Base-by-base conservation (phyloP, 768 basidiomycete species). In the Suillus hirtellus region DNA sequence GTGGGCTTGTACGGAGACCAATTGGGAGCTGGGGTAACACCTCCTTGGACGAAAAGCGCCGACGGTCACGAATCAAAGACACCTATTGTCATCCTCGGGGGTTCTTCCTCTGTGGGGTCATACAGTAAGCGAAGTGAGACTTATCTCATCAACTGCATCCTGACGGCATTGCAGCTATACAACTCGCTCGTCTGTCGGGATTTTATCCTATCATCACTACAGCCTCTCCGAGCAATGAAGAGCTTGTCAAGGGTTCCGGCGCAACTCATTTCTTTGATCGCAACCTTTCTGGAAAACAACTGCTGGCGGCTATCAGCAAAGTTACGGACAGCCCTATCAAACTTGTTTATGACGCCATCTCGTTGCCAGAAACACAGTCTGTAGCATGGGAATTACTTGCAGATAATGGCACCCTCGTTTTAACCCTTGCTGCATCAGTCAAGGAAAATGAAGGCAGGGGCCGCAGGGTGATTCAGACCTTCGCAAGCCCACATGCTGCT, bases 71-170 rank as follows among this genome's bases (percentile, higher is more conserved):
- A 83, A 65, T 70, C 71, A 35, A 80, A 76, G 46, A 74, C 74
- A 11, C 78, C 83, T 0, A 77, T 84, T n/a, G 65, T 86, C 54
- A 75, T 85, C 63, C 65, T 82, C 35, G 84, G 83, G 11, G 84
- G 84, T 5, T 71, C 81, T 19, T 76, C 77, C 10, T 81, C 80
- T 24, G 82, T 84, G 2, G 84, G 83, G 19, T 78, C 77, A 73
- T 80, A 75, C 55, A 74, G 83, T 80, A 63, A 64, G 75, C 69
- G 14, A 49, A 67, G 53, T 46, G 14, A 15, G 4, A 49, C 44
- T 65, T 43, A 14, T 46, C 21, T 14, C 61, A 71, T 31, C 63
- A 47, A 14, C 19, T 37, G 1, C 34, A 46, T 37, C 11, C 52
- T 27, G n/a, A 35, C 37, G 21, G 46, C 47, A 38, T 35, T 14